These are phyloP conservation scores for Neurospora crassa DNA, from an alignment of 2,329 filamentous ascomycete genomes.

Conservation along the genomic window DNA sequence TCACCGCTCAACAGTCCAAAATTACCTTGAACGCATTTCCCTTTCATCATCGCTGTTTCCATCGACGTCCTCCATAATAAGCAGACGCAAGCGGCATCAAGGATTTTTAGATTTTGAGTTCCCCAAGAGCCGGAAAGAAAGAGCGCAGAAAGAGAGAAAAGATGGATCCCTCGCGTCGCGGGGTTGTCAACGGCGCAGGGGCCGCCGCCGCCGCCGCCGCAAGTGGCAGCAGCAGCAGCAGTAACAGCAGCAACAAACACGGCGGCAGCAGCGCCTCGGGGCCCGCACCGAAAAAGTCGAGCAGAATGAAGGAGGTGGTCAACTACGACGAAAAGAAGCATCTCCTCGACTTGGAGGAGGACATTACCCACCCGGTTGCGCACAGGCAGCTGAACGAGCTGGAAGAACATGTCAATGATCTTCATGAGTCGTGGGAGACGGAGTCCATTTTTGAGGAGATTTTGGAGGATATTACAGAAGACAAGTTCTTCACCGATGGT, in stretches of 20 bases:
- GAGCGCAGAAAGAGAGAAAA: not conserved
- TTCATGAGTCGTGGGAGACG: constrained; percentile 47
- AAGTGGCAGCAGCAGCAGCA: not conserved
- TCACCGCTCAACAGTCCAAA: not conserved
- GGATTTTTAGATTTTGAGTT: not conserved
- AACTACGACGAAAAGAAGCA: constrained; percentile 22
- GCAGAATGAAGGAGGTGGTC: constrained; percentile 24
- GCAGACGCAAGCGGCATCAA: not conserved
- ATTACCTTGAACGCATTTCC: not conserved
- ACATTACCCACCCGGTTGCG: constrained; percentile 27
- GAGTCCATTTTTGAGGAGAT: constrained; percentile 56
- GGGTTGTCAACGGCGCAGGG: not conserved
- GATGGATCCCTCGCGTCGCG: not conserved
- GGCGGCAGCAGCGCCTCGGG: not conserved
- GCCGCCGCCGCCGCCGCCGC: not conserved
- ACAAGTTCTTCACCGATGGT: constrained; percentile 37
- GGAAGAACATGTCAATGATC: constrained; percentile 42
- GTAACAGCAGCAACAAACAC: not conserved
- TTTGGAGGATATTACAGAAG: constrained; percentile 47
- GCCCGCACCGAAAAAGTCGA: constrained; percentile 6
- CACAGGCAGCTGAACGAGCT: constrained; percentile 28
- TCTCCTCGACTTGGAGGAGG: constrained; percentile 16
- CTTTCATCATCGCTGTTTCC: not conserved
- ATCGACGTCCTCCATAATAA: not conserved
- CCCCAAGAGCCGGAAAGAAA: not conserved